phyloP scores from a whole-genome alignment of 345 rosid genomes.

The Rhizophora apiculata region DNA sequence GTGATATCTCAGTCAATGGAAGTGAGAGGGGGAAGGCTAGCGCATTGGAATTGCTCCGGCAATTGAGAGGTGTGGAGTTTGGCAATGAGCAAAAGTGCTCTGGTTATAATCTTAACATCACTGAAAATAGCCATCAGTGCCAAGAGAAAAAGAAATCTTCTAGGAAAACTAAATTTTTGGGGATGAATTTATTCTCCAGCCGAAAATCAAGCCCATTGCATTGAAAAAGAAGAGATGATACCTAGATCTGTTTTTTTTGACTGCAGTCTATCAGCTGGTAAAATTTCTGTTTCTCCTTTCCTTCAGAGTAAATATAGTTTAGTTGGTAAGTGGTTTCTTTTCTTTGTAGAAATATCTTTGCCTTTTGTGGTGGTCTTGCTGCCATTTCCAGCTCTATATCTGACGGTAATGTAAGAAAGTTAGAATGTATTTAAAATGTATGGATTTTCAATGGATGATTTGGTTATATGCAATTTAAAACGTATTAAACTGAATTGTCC shows the following conservation, averaged over 20 bases:
- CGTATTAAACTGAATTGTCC: neutral
- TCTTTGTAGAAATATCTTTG: conserved; percentile 5
- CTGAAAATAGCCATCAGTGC: conserved; percentile 13
- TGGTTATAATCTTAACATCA: conserved; percentile 11
- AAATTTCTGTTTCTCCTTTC: conserved; percentile 6
- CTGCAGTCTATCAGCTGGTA: conserved; percentile 19
- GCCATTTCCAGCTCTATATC: conserved; percentile 12
- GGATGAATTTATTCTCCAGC: conserved; percentile 23
- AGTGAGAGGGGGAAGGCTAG: conserved; percentile 48
- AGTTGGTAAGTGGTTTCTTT: conserved; percentile 12
- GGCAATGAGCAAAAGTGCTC: conserved; percentile 21
- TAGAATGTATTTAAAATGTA: no score
- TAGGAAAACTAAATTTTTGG: conserved; percentile 39
- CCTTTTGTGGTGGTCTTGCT: conserved; percentile 14
- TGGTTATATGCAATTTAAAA: neutral
- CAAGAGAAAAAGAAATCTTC: conserved; percentile 36
- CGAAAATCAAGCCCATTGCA: conserved; percentile 15
- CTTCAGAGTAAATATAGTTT: neutral
- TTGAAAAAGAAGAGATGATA: conserved; percentile 43
- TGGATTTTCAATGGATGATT: neutral
- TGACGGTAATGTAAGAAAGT: conserved; percentile 15
- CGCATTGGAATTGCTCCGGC: conserved; percentile 69
- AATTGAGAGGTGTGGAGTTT: conserved; percentile 40
- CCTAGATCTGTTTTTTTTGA: conserved; percentile 1
- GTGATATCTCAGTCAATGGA: conserved; percentile 54